phyloP scores from a whole-genome alignment of 306 rosid species.

The Corylus heterophylla region DNA sequence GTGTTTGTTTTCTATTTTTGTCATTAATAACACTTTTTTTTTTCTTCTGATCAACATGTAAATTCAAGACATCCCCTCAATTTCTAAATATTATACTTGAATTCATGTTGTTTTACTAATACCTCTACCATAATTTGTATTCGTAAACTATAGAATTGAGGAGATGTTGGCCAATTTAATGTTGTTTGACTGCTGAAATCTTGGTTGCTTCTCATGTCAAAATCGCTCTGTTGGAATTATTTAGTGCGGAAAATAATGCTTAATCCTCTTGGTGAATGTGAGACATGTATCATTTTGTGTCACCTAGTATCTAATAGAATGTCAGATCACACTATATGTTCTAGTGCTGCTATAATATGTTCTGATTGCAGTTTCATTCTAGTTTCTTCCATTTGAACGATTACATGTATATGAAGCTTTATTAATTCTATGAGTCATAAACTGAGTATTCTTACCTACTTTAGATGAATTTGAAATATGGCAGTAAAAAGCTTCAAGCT shows the following conservation, averaged over 20 bases:
- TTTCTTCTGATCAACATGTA: background rate
- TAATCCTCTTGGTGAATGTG: background rate
- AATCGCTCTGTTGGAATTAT: background rate
- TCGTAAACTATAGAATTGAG: background rate
- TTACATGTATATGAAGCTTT: background rate
- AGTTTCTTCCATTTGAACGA: background rate
- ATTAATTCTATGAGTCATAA: background rate
- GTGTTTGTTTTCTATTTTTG: background rate
- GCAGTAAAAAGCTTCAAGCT: background rate
- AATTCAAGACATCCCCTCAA: background rate
- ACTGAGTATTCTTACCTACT: background rate
- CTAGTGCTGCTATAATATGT: background rate
- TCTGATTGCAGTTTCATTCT: background rate
- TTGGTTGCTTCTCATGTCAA: background rate
- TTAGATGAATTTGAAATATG: background rate
- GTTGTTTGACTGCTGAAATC: background rate
- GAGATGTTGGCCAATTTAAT: background rate
- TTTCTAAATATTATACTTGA: background rate
- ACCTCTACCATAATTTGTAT: background rate
- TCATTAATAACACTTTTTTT: background rate
- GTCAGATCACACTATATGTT: background rate
- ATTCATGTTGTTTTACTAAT: background rate
- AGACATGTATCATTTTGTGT: background rate
- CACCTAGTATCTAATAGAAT: background rate
- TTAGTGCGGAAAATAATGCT: background rate